Percentiles rank a stretch among this genome's conserved stretches.
These are phyloP conservation scores for Candida glucosophila DNA, from an alignment of 1,139 yeast genomes.

Conservation along the genomic window DNA sequence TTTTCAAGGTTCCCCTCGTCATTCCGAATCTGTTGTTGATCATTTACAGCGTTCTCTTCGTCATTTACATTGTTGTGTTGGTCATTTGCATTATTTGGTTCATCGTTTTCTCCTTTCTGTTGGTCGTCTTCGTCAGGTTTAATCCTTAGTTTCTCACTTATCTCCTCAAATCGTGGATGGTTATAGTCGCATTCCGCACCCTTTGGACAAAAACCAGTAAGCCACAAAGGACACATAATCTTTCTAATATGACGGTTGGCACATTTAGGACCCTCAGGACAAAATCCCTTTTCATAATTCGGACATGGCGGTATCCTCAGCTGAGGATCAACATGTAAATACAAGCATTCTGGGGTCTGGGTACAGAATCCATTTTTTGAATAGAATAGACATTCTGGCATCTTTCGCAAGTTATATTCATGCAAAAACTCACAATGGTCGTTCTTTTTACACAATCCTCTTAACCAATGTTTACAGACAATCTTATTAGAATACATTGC, in stretches of 20 bases:
- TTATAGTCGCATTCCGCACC: slow-evolving; percentile 52
- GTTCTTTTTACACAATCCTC: slow-evolving; percentile 94
- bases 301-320: slow-evolving; percentile 81
- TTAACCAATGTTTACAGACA: slow-evolving; percentile 96
- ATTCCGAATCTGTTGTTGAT: slow-evolving; percentile 3
- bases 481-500: slow-evolving; percentile 73
- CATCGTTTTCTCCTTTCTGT: slow-evolving; percentile 3
- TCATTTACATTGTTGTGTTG: slow-evolving; percentile 6
- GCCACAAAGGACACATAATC: slow-evolving; percentile 69
- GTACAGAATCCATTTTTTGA: slow-evolving; percentile 88
- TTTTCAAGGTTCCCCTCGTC: slow-evolving; percentile 2
- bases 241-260: slow-evolving; percentile 73
- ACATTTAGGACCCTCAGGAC: slow-evolving; percentile 89
- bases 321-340: slow-evolving; percentile 85
- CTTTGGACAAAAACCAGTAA: slow-evolving; percentile 90
- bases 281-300: slow-evolving; percentile 80
- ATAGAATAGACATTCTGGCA: slow-evolving; percentile 94
- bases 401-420: slow-evolving; percentile 85
- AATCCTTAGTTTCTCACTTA: slow-evolving; percentile 38
- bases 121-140: slow-evolving; percentile 30
- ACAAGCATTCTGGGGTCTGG: slow-evolving; percentile 90
- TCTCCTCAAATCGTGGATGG: slow-evolving; percentile 50
- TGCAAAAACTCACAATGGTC: slow-evolving; percentile 95
- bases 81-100: slow-evolving; percentile 2
- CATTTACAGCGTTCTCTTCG: slow-evolving; percentile 2